Evolutionary conservation across 352 stramenopile species (phyloP), one percentile per base, ranked within the genome.

Genomic region (Pythium inflatum): DNA sequence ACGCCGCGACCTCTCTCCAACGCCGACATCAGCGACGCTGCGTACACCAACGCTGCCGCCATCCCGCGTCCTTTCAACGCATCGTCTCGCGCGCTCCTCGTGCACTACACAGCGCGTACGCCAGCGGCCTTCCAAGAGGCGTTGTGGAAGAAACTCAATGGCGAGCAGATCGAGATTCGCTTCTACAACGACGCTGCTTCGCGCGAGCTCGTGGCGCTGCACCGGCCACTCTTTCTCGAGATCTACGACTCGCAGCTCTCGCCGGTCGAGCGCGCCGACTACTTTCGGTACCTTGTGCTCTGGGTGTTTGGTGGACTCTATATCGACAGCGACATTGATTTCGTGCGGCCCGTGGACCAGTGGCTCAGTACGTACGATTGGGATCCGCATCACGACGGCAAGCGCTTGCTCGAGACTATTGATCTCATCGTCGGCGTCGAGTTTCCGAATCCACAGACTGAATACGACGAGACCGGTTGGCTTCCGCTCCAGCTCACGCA

Each of bases 231-330:
- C 31, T 66, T 66, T 45, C n/a, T 66, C 1, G 30, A 57, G 16
- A 58, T 46, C 3, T 66, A 66, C 46, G n/a, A 4, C 12, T 51
- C 46, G 5, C 27, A 68, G 49, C 61, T 68, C 20, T 68, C 61
- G 36, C 30, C 40, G 13, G 61, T 68, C 20, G 61, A 68, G 50
- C 61, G 59, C 4, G 46, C 59, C 59, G 59, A 66, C 34, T 66
- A 58, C 45, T 66, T 66, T 25, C 59, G 59, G 20, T 68, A 68
- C 22, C 49, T 68, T 16, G 49, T 59, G 5, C 14, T 68, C 25
- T 68, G 49, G 48, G 61, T n/a, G 1, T 45, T 36, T 18, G 61
- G 61, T n/a, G 61, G 61, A 12, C 31, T 68, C 9, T 68, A 68
- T 18, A 33, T 46, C 1, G 61, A 68, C 49, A 68, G 48, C 20